Evolutionary conservation across 192 early-diverging fungal species (phyloP), one percentile per base, ranked within the genome.

Genomic region (Backusella australiensis): DNA sequence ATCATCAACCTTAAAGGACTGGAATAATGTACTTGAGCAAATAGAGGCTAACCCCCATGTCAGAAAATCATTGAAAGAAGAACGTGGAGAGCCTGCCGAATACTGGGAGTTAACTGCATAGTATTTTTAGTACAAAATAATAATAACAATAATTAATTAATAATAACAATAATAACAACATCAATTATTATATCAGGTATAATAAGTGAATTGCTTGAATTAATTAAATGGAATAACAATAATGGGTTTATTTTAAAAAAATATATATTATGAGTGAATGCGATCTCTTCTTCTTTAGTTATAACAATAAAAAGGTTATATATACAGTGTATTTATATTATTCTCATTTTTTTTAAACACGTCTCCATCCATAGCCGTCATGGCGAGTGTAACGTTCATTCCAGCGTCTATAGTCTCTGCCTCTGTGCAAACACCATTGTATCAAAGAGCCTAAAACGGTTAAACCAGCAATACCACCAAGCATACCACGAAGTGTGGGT

Each of bases 401-500:
- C 70, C 70, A 72, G 41, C 14, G 21, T 19, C 17, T 72, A 46
- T 72, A 19, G 3, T 72, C 70, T 26, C 70, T 42, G 52, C 75
- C 75, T 67, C 82, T 88, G 53, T 83, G 85, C 9, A 77, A 86
- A 67, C 77, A 76, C 84, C 86, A 94, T 81, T 96, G 94, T 26
- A 90, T 84, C 38, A 87, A n/a, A 46, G 85, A 80, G 39, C 93
- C 94, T n/a, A 94, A 77, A 36, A 90, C 17, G 5, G 91, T 88
- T n/a, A 93, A 73, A 23, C 86, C 80, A 23, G 92, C 80, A 75
- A 88, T 84, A 36, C 90, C 90, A 6, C 81, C 93, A 67, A 96
- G 83, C 91, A 94, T 91, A 3, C 86, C 86, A 75, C 90, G 90
- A 3, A 94, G 83, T 69, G 90, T 88, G 4, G 82, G 80, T 49